Base-by-base conservation (phyloP, 2,329 filamentous ascomycete genomes). In the Botrytis cinerea region DNA sequence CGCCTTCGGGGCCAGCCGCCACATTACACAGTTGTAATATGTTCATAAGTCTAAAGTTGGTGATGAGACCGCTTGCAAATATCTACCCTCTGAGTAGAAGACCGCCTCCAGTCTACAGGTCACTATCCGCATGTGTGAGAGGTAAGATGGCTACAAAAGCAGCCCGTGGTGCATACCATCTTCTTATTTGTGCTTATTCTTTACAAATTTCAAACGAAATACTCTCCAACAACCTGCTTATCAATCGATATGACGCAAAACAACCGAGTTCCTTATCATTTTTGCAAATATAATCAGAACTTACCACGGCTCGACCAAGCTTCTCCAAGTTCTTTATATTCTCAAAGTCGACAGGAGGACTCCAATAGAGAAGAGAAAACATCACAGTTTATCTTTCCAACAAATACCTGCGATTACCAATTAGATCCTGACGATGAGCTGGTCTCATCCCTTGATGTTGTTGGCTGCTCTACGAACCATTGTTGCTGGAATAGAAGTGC, bases 1-100 rank as follows among this genome's bases (percentile, higher is more conserved):
- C 28, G 12, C 28, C 22, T 67, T 22, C 46, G 22, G 22, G 22
- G 12, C 9, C 20, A 32, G 20, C 63, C 45, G 6, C 10, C 64
- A 51, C 32, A 54, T 9, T 16, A 9, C 28, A 14, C 51, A 32
- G 51, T 28, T 57, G 14, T 32, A 28, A 28, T 8, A 32, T 18
- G 51, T 18, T 4, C 5, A 38, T 10, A 69, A 10, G 22, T 20
- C 25, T 12, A 10, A 67, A 54, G 8, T n/a, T 7, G 38, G 22
- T 25, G 25, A 67, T 66, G 28, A 67, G 64, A 54, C 64, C 64
- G 64, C 64, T 28, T 25, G 22, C 25, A 40, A 48, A 51, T 67
- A 68, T 68, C 35, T 43, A 10, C 18, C 48, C 10, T 68, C 7
- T 1, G 28, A 40, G 25, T 5, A 28, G 46, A 57, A 40, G 64